phyloP scores from a whole-genome alignment of 1,139 yeast genomes.

The Sugiyamaella xylanicola region DNA sequence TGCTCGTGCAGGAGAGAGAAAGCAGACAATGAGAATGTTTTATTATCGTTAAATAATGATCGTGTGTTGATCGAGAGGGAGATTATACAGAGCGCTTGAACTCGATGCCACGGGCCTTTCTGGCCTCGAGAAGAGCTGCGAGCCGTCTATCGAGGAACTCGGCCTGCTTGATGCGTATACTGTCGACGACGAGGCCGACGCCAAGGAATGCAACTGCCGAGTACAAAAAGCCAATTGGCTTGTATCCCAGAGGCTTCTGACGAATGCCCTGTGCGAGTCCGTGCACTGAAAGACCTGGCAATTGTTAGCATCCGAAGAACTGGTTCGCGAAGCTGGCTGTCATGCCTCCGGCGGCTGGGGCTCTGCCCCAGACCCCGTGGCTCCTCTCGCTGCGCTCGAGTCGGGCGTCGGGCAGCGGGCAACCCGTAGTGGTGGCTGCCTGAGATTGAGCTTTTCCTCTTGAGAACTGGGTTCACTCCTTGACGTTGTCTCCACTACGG shows the following conservation, averaged over 20 bases:
- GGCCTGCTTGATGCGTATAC: constrained; percentile 38
- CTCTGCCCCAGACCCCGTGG: constrained; percentile 7
- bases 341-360: constrained; percentile 7
- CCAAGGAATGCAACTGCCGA: constrained; percentile 42
- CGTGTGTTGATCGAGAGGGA: no score
- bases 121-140: constrained; percentile 36
- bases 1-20: no score
- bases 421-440: no score
- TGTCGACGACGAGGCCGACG: constrained; percentile 39
- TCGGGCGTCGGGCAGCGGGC: neutral
- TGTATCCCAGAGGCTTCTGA: constrained; percentile 42
- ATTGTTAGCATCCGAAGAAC: constrained; percentile 2
- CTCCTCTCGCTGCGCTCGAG: neutral
- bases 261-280: constrained; percentile 44
- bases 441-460: no score
- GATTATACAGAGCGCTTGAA: constrained; percentile 22
- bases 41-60: no score
- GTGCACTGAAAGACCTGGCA: constrained; percentile 40
- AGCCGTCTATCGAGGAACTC: constrained; percentile 41
- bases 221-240: constrained; percentile 41
- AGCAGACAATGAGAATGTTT: no score
- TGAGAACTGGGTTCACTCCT: no score
- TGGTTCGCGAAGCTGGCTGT: neutral
- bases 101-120: constrained; percentile 39
- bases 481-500: no score